Conservation (phyloP, 2,329 filamentous ascomycete species). For the Colletotrichum lindemuthianum region DNA sequence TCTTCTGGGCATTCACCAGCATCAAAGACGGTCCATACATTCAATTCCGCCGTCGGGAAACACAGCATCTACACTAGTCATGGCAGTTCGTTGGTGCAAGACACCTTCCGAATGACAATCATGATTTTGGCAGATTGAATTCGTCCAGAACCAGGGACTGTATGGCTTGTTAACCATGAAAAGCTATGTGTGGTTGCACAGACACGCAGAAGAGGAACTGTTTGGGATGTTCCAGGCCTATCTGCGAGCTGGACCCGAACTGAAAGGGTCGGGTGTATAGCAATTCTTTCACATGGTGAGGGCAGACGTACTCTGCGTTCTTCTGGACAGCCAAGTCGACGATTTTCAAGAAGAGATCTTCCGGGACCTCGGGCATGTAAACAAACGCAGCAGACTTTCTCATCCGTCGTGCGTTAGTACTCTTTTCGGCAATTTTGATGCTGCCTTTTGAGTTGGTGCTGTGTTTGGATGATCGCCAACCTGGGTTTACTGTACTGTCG, state of each 20-base stretch:
- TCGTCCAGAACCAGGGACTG: constrained; percentile 73
- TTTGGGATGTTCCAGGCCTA: constrained; percentile 49
- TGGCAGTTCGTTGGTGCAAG: background rate
- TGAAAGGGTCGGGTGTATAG: constrained; percentile 76
- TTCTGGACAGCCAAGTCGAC: constrained; percentile 69
- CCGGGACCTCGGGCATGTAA: constrained; percentile 70
- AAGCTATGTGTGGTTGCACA: constrained; percentile 72
- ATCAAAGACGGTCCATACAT: constrained; percentile 22
- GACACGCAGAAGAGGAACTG: constrained; percentile 72
- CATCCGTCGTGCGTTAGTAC: constrained; percentile 9
- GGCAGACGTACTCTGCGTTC: constrained; percentile 76
- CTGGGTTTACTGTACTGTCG: constrained; percentile 15
- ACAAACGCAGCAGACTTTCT: constrained; percentile 46
- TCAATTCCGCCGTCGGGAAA: constrained; percentile 12
- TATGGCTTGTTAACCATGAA: constrained; percentile 47
- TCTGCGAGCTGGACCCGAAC: constrained; percentile 57
- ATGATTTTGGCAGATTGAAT: constrained; percentile 60
- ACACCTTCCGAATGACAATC: background rate
- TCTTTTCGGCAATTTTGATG: too few relatives aligned
- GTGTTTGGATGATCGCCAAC: background rate
- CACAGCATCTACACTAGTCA: background rate
- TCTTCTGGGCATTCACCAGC: constrained; percentile 24
- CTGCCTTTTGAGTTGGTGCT: too few relatives aligned
- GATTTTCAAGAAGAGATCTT: constrained; percentile 66
- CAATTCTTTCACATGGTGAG: constrained; percentile 67